These are phyloP conservation scores for Panus rudis DNA, from an alignment of 768 basidiomycete genomes.

Conservation along the genomic window DNA sequence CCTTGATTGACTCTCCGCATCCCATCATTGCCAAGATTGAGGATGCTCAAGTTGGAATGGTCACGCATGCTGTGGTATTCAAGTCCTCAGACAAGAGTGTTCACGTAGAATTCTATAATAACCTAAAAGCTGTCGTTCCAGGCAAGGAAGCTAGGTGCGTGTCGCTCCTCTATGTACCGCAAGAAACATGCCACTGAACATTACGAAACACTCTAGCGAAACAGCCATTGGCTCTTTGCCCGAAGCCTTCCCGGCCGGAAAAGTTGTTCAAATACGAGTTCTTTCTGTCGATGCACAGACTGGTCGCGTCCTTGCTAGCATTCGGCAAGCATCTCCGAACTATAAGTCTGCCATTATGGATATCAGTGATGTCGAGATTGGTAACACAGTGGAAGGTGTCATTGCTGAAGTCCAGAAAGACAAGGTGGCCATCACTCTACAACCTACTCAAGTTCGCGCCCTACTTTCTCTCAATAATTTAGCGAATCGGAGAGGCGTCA, in stretches of 20 bases:
- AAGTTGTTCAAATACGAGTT: constrained; percentile 80
- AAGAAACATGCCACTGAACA: constrained; percentile 1
- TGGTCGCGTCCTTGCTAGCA: constrained; percentile 71
- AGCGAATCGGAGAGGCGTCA: constrained; percentile 68
- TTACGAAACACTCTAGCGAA: constrained; percentile 49
- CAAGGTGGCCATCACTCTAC: constrained; percentile 68
- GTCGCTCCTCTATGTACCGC: background rate
- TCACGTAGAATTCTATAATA: constrained; percentile 88
- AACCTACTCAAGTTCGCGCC: constrained; percentile 64
- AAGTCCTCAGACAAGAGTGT: constrained; percentile 75
- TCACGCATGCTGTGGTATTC: constrained; percentile 80
- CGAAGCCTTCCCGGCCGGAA: constrained; percentile 69
- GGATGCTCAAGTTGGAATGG: constrained; percentile 60
- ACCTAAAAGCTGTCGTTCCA: constrained; percentile 76
- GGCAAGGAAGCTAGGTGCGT: constrained; percentile 73
- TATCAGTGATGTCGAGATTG: constrained; percentile 71
- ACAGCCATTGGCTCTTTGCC: constrained; percentile 45
- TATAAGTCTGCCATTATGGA: constrained; percentile 46
- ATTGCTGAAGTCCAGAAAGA: constrained; percentile 83
- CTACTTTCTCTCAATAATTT: constrained; percentile 84
- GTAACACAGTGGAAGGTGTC: constrained; percentile 60
- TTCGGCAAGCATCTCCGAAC: constrained; percentile 65
- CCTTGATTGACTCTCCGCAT: constrained; percentile 72
- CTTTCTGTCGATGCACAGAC: constrained; percentile 52
- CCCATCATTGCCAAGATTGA: constrained; percentile 61